Conservation (phyloP, 345 rosid genomes). For the Rhizophora apiculata region DNA sequence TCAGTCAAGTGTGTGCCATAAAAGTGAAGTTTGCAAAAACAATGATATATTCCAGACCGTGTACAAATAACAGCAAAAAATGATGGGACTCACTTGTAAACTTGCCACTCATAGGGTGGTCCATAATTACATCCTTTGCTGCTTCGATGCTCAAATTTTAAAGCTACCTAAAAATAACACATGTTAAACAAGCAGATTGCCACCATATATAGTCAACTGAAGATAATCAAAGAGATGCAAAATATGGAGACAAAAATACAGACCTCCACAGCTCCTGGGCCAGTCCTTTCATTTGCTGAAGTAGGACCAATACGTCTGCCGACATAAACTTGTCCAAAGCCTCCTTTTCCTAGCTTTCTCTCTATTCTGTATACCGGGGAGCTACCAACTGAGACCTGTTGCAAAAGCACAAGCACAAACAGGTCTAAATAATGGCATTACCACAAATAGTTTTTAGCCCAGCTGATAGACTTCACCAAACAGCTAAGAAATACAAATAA, state of each 20-base stretch:
- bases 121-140: constrained; percentile 97
- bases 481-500: background rate
- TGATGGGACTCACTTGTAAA: constrained; percentile 64
- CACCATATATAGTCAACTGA: background rate
- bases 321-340: constrained; percentile 95
- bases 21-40: too few species aligned
- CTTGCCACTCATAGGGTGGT: constrained; percentile 99
- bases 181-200: constrained; percentile 7
- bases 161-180: constrained; percentile 62
- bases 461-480: background rate
- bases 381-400: constrained; percentile 83
- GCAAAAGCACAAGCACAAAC: constrained; percentile 9
- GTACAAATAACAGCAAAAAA: background rate
- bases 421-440: background rate
- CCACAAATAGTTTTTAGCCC: background rate
- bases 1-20: too few species aligned
- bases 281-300: constrained; percentile 50
- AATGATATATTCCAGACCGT: too few species aligned
- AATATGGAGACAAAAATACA: background rate
- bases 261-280: constrained; percentile 81
- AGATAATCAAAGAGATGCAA: constrained; percentile 1
- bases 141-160: constrained; percentile 89
- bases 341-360: constrained; percentile 91
- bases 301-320: constrained; percentile 55
- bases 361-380: constrained; percentile 78